Percentiles rank a stretch among this genome's conserved stretches.
Conservation (phyloP, 768 basidiomycete genomes). For the Cytidiella melzeri region DNA sequence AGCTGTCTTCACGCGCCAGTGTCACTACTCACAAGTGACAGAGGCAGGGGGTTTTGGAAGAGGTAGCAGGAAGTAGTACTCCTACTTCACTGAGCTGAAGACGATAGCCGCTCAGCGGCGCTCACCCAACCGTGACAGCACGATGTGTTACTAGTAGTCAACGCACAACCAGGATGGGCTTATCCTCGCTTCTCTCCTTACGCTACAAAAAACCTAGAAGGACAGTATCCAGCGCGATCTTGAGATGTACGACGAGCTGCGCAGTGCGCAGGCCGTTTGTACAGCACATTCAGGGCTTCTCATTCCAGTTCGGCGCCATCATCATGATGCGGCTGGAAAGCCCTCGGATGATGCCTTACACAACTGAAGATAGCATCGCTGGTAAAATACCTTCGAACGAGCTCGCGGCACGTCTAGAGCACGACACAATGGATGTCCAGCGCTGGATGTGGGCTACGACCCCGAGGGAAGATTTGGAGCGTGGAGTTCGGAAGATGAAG, state of each 20-base stretch:
- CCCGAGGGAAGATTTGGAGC: neutral
- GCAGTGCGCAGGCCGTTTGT: constrained; percentile 1
- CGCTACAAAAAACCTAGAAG: constrained; percentile 16
- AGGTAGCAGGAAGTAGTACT: no score
- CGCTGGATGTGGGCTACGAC: neutral
- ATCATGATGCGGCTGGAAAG: neutral
- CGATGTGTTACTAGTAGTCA: no score
- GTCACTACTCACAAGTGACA: no score
- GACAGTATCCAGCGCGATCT: constrained; percentile 16
- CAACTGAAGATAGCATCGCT: neutral
- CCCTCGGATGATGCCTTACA: neutral
- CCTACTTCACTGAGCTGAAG: no score
- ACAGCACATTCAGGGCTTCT: constrained; percentile 17
- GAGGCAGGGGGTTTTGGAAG: no score
- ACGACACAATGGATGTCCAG: neutral
- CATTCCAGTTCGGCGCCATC: constrained; percentile 2
- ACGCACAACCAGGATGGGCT: constrained; percentile 3
- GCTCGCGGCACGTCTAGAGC: neutral
- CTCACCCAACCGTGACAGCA: no score
- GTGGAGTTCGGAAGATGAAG: neutral
- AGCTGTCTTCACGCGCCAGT: no score
- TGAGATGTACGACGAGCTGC: constrained; percentile 1
- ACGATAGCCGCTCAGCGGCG: no score
- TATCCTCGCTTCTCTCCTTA: constrained; percentile 7
- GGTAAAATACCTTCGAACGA: neutral